Evolutionary conservation across 2,329 filamentous ascomycete genomes (phyloP), one percentile per base, ranked within the genome.

Genomic region (Juglanconis sp.): DNA sequence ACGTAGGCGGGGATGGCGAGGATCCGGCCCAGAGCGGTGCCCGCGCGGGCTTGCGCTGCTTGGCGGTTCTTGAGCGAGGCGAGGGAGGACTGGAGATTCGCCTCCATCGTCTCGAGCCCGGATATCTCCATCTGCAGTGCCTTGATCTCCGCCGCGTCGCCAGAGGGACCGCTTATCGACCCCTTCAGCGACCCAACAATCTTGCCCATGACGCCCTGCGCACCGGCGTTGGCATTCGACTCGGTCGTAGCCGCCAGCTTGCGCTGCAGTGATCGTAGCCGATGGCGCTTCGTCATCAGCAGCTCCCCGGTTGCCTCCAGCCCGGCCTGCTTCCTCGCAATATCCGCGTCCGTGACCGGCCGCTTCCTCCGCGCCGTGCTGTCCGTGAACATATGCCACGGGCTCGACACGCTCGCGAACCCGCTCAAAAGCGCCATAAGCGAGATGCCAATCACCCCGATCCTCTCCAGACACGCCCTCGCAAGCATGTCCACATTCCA

Each of bases 361-460:
- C 83, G 80, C 54, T 76, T 77, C 52, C 72, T 72, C 36, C 76
- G 73, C 9, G 74, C 70, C 50, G 84, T 77, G 44, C 82, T 84
- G 35, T 87, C 85, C 31, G 86, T 83, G 73, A 96, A 91, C 0
- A 86, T 91, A 69, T 96, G 89, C 91, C 92, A 96, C 1, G 92
- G 86, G 1, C 90, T 89, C 31, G 90, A 93, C 38, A 96, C 89
- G n/a, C 91, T 91, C 5, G 92, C 92, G 68, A 96, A 96, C 0
- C 92, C 92, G 6, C 91, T 91, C n/a, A 96, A 78, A 13, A 93
- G 81, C 15, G 91, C 92, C 91, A 96, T 96, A 56, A 95, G 76
- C 52, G 89, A 87, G 59, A 95, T 92, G 3, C 92, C 92, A 64
- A 96, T 91, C 46, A 96, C 88, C 11, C 91, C 92, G 32, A 96